phyloP scores from a whole-genome alignment of 352 stramenopile species.

The Pythium inflatum region DNA sequence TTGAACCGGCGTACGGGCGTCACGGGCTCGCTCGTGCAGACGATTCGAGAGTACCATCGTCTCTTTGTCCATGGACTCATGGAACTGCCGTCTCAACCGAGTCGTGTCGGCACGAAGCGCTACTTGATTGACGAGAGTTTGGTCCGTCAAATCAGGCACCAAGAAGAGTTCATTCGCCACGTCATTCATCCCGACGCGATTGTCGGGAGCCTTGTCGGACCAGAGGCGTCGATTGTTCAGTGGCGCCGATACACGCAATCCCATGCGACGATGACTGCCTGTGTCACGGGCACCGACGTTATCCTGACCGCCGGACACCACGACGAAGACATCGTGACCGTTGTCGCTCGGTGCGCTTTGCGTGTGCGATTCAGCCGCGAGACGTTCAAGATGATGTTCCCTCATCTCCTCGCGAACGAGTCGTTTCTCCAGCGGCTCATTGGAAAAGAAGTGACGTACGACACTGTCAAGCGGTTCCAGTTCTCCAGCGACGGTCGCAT shows the following conservation, averaged over 20 bases:
- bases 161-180: conserved; percentile 29
- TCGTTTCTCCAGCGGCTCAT: conserved; percentile 31
- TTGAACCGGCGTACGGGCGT: conserved; percentile 1
- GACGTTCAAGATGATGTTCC: conserved; percentile 36
- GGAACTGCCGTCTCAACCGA: neutral
- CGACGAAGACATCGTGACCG: neutral
- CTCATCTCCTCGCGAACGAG: conserved; percentile 32
- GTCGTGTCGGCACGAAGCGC: conserved; percentile 5
- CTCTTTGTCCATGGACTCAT: conserved; percentile 22
- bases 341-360: conserved; percentile 16
- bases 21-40: conserved; percentile 23
- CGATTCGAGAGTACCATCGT: conserved; percentile 26
- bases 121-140: neutral
- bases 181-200: conserved; percentile 20
- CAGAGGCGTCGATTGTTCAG: conserved; percentile 31
- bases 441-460: conserved; percentile 25
- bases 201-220: conserved; percentile 23
- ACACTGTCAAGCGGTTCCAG: conserved; percentile 19
- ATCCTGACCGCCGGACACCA: neutral
- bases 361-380: conserved; percentile 25
- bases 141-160: neutral
- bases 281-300: conserved; percentile 1
- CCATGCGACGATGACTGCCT: conserved; percentile 18
- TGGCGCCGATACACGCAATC: conserved; percentile 33
- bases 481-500: conserved; percentile 29